Evolutionary conservation across 1,139 yeast genomes (phyloP).

Genomic region (Candida neerlandica): DNA sequence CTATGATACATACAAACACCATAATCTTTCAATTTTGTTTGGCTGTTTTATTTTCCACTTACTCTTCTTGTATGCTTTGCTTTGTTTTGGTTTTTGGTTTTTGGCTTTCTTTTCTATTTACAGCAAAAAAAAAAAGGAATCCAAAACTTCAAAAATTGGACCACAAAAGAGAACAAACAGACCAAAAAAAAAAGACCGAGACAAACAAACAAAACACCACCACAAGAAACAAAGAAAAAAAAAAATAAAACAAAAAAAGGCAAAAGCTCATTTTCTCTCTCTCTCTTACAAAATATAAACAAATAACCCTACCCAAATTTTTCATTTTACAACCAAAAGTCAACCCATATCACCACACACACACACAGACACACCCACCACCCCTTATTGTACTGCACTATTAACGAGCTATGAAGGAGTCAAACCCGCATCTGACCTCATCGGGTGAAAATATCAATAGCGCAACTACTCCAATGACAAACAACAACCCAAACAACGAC

Average conservation of each 20-base stretch:
- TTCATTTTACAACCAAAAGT: constrained; percentile 7
- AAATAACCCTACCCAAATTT: not conserved
- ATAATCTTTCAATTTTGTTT: too few relatives aligned
- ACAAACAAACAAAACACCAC: not conserved
- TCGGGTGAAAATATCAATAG: constrained; percentile 2
- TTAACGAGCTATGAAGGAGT: constrained; percentile 2
- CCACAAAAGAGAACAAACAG: not conserved
- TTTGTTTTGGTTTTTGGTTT: not conserved
- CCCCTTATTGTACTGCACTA: too few relatives aligned
- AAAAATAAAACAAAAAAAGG: not conserved
- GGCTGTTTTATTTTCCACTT: too few relatives aligned
- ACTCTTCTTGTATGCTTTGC: too few relatives aligned
- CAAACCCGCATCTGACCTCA: constrained; percentile 6
- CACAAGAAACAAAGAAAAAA: too few relatives aligned
- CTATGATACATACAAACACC: too few relatives aligned
- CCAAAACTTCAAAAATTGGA: not conserved
- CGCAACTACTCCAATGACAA: constrained; percentile 7
- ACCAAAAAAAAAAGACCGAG: not conserved
- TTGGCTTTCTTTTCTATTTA: not conserved
- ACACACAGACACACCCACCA: not conserved
- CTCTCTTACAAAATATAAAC: constrained; percentile 5
- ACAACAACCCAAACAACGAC: constrained; percentile 5
- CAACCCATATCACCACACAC: not conserved
- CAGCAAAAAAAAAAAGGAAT: not conserved
- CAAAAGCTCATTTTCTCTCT: not conserved